These are phyloP conservation scores for Lentinula aciculospora DNA, from an alignment of 768 basidiomycete species.

Conservation along the genomic window DNA sequence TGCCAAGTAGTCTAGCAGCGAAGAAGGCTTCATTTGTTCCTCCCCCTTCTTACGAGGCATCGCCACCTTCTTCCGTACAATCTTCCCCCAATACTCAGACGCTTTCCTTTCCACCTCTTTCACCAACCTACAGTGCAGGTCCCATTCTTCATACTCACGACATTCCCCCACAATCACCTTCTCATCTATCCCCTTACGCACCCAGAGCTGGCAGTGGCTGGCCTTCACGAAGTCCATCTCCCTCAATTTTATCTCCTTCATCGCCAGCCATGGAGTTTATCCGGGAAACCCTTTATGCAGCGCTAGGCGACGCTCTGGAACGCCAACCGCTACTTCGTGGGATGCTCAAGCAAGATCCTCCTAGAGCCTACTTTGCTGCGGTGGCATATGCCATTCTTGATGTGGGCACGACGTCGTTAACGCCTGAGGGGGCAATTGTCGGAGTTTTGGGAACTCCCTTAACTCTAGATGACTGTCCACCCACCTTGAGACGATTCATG, in stretches of 20 bases:
- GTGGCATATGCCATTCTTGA: conserved; percentile 70
- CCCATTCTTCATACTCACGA: conserved; percentile 10
- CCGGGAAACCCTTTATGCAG: conserved; percentile 82
- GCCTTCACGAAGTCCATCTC: conserved; percentile 25
- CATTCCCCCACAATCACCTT: conserved; percentile 20
- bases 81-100: conserved; percentile 15
- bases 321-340: conserved; percentile 44
- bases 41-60: conserved; percentile 57
- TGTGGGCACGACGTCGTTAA: conserved; percentile 48
- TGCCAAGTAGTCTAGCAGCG: conserved; percentile 22
- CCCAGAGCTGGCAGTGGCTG: conserved; percentile 7
- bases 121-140: conserved; percentile 8
- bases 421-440: conserved; percentile 43
- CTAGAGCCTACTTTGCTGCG: conserved; percentile 74
- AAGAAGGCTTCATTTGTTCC: conserved; percentile 63
- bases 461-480: conserved; percentile 57
- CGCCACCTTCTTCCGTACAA: conserved; percentile 17
- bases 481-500: conserved; percentile 65
- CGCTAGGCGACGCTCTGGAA: conserved; percentile 66
- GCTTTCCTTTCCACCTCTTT: conserved; percentile 16
- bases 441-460: conserved; percentile 56
- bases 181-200: conserved; percentile 20
- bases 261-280: conserved; percentile 72
- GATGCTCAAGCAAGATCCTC: conserved; percentile 56
- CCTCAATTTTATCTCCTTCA: conserved; percentile 36